Percentiles rank a stretch among this genome's conserved stretches.
Evolutionary conservation across 495 filamentous ascomycete species (phyloP).

Genomic region (Amorphotheca resinae): DNA sequence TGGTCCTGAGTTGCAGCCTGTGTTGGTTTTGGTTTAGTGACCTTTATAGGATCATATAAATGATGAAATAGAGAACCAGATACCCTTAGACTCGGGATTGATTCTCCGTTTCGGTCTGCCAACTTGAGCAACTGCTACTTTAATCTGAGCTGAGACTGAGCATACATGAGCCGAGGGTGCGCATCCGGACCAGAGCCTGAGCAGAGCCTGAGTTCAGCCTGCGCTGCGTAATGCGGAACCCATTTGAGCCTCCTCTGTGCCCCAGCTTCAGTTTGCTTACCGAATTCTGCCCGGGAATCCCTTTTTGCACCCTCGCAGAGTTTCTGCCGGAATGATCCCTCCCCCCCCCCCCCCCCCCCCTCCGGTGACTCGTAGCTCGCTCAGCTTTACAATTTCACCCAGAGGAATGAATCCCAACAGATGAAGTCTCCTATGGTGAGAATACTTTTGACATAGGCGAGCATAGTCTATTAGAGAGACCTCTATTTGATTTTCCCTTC

Average conservation of each 20-base stretch:
- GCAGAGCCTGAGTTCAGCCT: slow-evolving; percentile 6
- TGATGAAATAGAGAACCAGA: no score
- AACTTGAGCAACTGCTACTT: slow-evolving; percentile 3
- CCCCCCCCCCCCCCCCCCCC: no score
- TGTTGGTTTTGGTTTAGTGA: no score
- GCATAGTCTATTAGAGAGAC: no score
- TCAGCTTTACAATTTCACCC: no score
- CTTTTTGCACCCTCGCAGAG: slow-evolving; percentile 2
- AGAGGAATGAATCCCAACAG: no score
- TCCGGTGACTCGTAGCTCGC: no score
- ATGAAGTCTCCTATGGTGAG: no score
- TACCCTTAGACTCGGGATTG: slow-evolving; percentile 25
- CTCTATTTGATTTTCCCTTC: no score
- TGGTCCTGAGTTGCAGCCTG: no score
- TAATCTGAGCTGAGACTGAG: slow-evolving; percentile 3
- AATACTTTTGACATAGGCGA: no score
- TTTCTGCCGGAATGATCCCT: slow-evolving; percentile 1
- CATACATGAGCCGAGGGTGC: slow-evolving; percentile 1
- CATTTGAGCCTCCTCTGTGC: slow-evolving; percentile 9
- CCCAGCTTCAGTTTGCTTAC: slow-evolving; percentile 7
- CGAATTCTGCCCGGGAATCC: slow-evolving; percentile 6
- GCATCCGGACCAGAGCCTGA: slow-evolving; percentile 1
- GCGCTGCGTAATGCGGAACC: slow-evolving; percentile 3
- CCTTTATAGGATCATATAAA: no score
- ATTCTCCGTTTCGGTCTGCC: slow-evolving; percentile 1